Evolutionary conservation across 73 alveolate genomes (phyloP), one percentile per base, ranked within the genome.

Genomic region (Stentor roeselii): DNA sequence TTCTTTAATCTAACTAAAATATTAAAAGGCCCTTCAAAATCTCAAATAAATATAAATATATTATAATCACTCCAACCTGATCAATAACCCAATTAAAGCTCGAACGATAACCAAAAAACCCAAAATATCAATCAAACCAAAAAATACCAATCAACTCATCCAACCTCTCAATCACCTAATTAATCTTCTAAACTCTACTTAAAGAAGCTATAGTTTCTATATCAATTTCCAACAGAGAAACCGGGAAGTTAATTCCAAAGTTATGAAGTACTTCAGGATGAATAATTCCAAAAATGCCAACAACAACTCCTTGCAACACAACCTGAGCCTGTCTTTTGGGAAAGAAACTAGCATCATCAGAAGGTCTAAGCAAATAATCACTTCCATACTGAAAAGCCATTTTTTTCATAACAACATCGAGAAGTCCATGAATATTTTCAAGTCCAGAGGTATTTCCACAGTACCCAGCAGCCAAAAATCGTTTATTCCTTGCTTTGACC

Each of bases 251-350:
- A 84, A 97, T 83, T 60, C 93, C 95, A 89, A 94, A 94, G 83
- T 88, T 87, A 82, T 97, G 88, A 15, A 97, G 83, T 37, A 97
- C 98, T 59, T 94, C 92, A 0, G 99, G 99, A 88, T 97, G 99
- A 50, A 97, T 76, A 30, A 97, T 93, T 36, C 99, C 99, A 83
- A 94, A 78, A n/a, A 91, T 89, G 75, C 99, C 99, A 31, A 95
- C 92, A 34, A 78, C 78, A 74, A 91, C 42, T 2, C 89, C 96
- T 39, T 92, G 92, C 67, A 86, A 92, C n/a, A 89, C 84, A 59
- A 97, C 90, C 76, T 94, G 91, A 35, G 98, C 99, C 77, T 95
- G 94, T 88, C 97, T 86, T 82, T 87, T 94, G 59, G 93, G 97
- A 92, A 97, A 94, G 88, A 92, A 97, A 78, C 91, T 89, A 36